Percentiles rank a stretch among this genome's conserved stretches.
phyloP scores from a whole-genome alignment of 768 basidiomycete genomes.

The Serendipita sp. region DNA sequence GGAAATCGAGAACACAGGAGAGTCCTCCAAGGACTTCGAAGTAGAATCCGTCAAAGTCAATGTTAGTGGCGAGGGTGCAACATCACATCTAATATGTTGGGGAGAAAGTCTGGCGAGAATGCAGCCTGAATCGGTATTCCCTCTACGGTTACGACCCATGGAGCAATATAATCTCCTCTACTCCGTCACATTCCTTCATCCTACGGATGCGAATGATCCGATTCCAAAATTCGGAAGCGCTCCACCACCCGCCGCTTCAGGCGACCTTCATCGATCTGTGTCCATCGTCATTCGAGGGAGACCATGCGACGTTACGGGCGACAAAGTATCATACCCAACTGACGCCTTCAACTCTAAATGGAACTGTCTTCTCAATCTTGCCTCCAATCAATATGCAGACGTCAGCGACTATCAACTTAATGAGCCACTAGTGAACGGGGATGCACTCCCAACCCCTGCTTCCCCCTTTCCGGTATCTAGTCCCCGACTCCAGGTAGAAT shows the following conservation, averaged over 20 bases:
- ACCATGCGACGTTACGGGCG: slow-evolving; percentile 30
- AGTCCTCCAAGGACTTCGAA: slow-evolving; percentile 48
- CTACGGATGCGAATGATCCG: slow-evolving; percentile 30
- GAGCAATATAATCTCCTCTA: slow-evolving; percentile 86
- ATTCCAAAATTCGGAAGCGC: slow-evolving; percentile 8
- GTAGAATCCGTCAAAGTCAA: slow-evolving; percentile 63
- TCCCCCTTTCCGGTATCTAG: slow-evolving; percentile 54
- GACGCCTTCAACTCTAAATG: slow-evolving; percentile 66
- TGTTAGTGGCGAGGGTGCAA: slow-evolving; percentile 52
- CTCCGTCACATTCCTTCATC: slow-evolving; percentile 64
- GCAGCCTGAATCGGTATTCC: slow-evolving; percentile 38
- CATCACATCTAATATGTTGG: slow-evolving; percentile 35
- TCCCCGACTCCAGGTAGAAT: slow-evolving; percentile 14
- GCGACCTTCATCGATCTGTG: slow-evolving; percentile 58
- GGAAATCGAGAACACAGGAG: slow-evolving; percentile 73
- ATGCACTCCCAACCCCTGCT: slow-evolving; percentile 56
- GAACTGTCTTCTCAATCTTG: slow-evolving; percentile 82
- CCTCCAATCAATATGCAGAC: slow-evolving; percentile 21
- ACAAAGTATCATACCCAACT: slow-evolving; percentile 41
- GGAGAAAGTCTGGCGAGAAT: slow-evolving; percentile 24
- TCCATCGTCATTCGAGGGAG: slow-evolving; percentile 65
- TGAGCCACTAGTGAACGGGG: slow-evolving; percentile 19
- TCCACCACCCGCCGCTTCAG: slow-evolving; percentile 16
- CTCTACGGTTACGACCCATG: slow-evolving; percentile 47
- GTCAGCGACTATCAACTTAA: slow-evolving; percentile 12